Base-by-base conservation (phyloP, 257 asterid species). In the Solanum habrochaites region DNA sequence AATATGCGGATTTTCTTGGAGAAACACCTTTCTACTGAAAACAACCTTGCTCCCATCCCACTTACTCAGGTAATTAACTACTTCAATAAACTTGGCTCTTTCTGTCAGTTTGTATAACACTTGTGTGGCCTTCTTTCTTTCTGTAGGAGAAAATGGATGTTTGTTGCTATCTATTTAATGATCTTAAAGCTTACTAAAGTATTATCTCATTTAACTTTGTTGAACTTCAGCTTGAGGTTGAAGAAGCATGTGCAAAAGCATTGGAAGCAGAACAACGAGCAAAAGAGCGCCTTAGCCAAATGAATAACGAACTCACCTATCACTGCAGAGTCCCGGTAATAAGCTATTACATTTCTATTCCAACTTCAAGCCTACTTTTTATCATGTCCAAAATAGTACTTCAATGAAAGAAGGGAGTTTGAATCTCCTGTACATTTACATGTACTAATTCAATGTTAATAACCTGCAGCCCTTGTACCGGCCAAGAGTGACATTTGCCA, bases 291-390 rank as follows among this genome's bases (percentile, higher is more conserved):
- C 93, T 96, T 88, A 56, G 82, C 80, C 93, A 93, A 84, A 69
- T 96, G 95, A 94, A 91, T 74, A 75, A 88, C 11, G 97, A 96
- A 70, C 93, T 96, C 75, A 89, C 88, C 18, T 80, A 87, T 69
- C 98, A 95, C 86, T 93, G 96, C 93, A 92, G 96, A 90, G 88
- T 86, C 85, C 90, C 91, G 82, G 99, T 96, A 93, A 85, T 94
- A 49, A 32, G 0, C 85, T 56, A 40, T 13, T 35, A 25, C 25
- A 67, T 21, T 72, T 89, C 37, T 83, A 16, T 70, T 73, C 32
- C 12, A 21, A 83, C 75, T 87, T 35, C 10, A 85, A 64, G 27
- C 6, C 40, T 4, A n/a, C 14, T 49, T 62, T 47, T 56, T 56
- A 7, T 56, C 64, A 1, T 56, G 11, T 56, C 25, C 64, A 56